phyloP scores from a whole-genome alignment of 108 stramenopile genomes.

The Bacterosira constricta region DNA sequence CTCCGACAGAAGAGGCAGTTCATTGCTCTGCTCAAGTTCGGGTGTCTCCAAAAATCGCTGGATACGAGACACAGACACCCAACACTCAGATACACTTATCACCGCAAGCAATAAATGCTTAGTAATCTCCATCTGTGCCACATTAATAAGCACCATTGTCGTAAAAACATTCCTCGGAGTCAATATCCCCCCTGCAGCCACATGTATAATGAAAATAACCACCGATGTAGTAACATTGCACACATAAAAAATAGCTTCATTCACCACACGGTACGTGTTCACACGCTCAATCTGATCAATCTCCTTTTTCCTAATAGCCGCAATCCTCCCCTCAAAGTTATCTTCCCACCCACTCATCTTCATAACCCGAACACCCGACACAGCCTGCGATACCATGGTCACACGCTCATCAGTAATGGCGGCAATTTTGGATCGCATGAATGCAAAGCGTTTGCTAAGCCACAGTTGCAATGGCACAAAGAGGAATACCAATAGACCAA shows the following conservation, averaged over 20 bases:
- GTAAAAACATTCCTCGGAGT: slow-evolving; percentile 61
- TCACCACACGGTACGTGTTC: slow-evolving; percentile 65
- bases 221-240: slow-evolving; percentile 54
- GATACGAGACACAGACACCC: slow-evolving; percentile 65
- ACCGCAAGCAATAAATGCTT: slow-evolving; percentile 86
- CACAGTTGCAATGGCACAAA: slow-evolving; percentile 88
- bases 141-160: slow-evolving; percentile 69
- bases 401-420: slow-evolving; percentile 87
- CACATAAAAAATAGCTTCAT: slow-evolving; percentile 81
- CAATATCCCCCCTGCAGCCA: slow-evolving; percentile 49
- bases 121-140: slow-evolving; percentile 85
- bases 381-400: slow-evolving; percentile 87
- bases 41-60: slow-evolving; percentile 74
- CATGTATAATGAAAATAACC: slow-evolving; percentile 52
- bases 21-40: slow-evolving; percentile 41
- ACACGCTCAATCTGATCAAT: slow-evolving; percentile 68
- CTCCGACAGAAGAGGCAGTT: not conserved
- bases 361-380: slow-evolving; percentile 84
- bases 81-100: slow-evolving; percentile 78
- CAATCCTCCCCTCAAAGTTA: slow-evolving; percentile 72
- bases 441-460: slow-evolving; percentile 71
- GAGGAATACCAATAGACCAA: slow-evolving; percentile 69
- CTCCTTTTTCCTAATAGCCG: slow-evolving; percentile 63
- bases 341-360: slow-evolving; percentile 87
- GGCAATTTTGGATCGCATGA: slow-evolving; percentile 74